Percentiles rank a stretch among this genome's conserved stretches.
phyloP scores from a whole-genome alignment of 2,329 filamentous ascomycete species.

The Onygenales sp. region DNA sequence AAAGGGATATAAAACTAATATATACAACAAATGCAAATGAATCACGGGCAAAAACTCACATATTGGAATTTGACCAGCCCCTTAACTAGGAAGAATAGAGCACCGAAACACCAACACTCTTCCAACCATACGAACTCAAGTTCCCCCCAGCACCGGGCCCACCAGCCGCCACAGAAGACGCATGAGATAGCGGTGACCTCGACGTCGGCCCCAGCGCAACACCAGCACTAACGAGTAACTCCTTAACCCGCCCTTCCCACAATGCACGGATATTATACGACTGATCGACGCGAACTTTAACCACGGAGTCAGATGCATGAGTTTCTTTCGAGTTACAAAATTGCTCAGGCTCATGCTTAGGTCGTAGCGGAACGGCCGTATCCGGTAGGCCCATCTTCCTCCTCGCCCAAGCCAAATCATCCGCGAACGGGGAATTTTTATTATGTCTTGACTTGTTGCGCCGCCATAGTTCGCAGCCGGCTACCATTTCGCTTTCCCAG shows the following conservation, averaged over 20 bases:
- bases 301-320: constrained; percentile 68
- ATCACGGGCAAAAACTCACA: too few relatives aligned
- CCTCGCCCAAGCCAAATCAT: constrained; percentile 36
- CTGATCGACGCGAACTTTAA: constrained; percentile 86
- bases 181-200: constrained; percentile 22
- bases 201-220: constrained; percentile 61
- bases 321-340: constrained; percentile 28
- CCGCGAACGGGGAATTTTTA: constrained; percentile 15
- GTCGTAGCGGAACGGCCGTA: constrained; percentile 4
- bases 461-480: constrained; percentile 90
- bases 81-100: constrained; percentile 30
- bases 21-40: too few relatives aligned
- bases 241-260: constrained; percentile 91
- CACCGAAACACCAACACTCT: constrained; percentile 32
- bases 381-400: constrained; percentile 23
- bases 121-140: constrained; percentile 29
- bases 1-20: too few relatives aligned
- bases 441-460: constrained; percentile 28
- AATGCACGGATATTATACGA: constrained; percentile 74
- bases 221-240: constrained; percentile 82
- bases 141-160: constrained; percentile 18
- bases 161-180: constrained; percentile 14
- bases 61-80: background rate
- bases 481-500: constrained; percentile 87
- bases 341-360: constrained; percentile 15